Evolutionary conservation across 1,139 yeast species (phyloP).

Genomic region (Yarrowia galli): DNA sequence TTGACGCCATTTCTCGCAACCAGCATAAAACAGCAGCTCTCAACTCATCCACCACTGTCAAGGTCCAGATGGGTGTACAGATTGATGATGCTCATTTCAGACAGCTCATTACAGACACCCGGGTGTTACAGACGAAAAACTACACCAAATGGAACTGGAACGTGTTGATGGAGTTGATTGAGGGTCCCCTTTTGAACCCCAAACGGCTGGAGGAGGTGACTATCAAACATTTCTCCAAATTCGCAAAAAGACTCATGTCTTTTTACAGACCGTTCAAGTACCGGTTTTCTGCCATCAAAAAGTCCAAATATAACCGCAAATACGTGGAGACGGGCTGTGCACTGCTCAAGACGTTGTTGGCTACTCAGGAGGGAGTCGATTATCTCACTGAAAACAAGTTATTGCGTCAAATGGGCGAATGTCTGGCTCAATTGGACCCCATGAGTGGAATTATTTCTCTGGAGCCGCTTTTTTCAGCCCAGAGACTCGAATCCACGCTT

Average conservation of each 20-base stretch:
- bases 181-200: conserved; percentile 79
- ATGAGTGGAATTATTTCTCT: conserved; percentile 73
- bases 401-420: conserved; percentile 84
- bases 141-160: conserved; percentile 91
- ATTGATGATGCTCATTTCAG: conserved; percentile 78
- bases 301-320: conserved; percentile 59
- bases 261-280: conserved; percentile 92
- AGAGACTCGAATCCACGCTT: conserved; percentile 67
- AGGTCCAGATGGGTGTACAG: conserved; percentile 58
- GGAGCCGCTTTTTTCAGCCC: conserved; percentile 74
- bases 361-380: conserved; percentile 68
- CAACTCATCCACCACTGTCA: conserved; percentile 51
- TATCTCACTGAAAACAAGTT: conserved; percentile 77
- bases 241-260: conserved; percentile 80
- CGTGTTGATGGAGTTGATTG: conserved; percentile 67
- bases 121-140: conserved; percentile 78
- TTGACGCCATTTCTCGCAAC: conserved; percentile 56
- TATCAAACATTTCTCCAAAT: conserved; percentile 54
- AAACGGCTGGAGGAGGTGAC: conserved; percentile 82
- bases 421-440: conserved; percentile 86
- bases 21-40: conserved; percentile 53
- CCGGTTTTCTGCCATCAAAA: conserved; percentile 71
- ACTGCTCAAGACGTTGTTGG: conserved; percentile 69
- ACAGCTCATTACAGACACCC: conserved; percentile 69
- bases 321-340: conserved; percentile 78